Percentiles rank a stretch among this genome's conserved stretches.
Evolutionary conservation across 306 rosid genomes (phyloP).

Genomic region (Prunus kanzakura): DNA sequence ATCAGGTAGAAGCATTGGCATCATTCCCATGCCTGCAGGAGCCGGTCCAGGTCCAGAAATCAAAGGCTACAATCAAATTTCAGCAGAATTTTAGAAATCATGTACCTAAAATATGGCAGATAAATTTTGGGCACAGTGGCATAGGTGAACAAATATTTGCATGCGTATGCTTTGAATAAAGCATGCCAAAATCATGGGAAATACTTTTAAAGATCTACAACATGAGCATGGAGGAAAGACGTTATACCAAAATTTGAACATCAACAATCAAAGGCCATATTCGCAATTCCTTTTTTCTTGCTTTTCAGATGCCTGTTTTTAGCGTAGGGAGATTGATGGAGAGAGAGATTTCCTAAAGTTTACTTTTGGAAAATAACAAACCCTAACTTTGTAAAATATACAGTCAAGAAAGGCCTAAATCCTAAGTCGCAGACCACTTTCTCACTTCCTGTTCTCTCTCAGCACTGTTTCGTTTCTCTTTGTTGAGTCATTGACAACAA

Average conservation of each 20-base stretch:
- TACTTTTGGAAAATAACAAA: too few relatives aligned
- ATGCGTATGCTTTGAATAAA: not conserved
- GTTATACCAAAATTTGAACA: not conserved
- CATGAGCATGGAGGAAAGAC: not conserved
- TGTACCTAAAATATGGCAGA: not conserved
- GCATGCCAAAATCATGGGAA: not conserved
- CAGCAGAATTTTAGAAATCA: slow-evolving; percentile 14
- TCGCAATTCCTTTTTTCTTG: not conserved
- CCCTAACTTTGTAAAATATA: not conserved
- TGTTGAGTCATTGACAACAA: not conserved
- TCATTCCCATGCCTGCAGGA: slow-evolving; percentile 90
- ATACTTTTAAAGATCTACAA: not conserved
- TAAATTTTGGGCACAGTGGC: not conserved
- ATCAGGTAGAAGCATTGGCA: slow-evolving; percentile 96
- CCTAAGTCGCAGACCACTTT: not conserved
- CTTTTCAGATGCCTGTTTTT: not conserved
- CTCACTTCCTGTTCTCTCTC: not conserved
- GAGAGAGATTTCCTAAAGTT: not conserved
- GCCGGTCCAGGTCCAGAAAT: slow-evolving; percentile 78
- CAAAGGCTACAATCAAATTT: slow-evolving; percentile 57
- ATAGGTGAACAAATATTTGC: not conserved
- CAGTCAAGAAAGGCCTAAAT: not conserved
- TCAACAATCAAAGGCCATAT: not conserved
- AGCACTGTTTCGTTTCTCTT: not conserved
- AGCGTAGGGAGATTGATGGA: not conserved